Evolutionary conservation across 139 green algal genomes (phyloP).

Genomic region (Spirogloea muscicola): DNA sequence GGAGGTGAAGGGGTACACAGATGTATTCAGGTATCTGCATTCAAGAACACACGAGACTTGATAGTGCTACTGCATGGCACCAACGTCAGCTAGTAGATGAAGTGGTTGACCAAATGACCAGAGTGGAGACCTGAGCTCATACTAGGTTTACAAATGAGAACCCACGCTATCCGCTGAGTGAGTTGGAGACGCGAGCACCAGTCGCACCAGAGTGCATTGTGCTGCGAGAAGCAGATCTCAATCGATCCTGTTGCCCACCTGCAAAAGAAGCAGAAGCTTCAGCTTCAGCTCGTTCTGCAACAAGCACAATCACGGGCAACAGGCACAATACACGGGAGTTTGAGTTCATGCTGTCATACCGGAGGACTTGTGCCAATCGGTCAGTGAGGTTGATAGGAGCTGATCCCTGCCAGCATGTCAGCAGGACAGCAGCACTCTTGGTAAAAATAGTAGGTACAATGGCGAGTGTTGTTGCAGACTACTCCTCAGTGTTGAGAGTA

Average conservation of each 20-base stretch:
- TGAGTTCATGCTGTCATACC: slow-evolving; percentile 1
- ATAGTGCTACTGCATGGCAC: no score
- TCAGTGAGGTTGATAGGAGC: slow-evolving; percentile 39
- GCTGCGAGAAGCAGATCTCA: slow-evolving; percentile 36
- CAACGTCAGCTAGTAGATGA: no score
- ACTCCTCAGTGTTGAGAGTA: no score
- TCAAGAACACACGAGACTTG: neutral
- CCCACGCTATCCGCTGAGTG: slow-evolving; percentile 24
- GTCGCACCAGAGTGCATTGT: slow-evolving; percentile 27
- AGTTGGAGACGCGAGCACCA: slow-evolving; percentile 17
- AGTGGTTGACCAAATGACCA: no score
- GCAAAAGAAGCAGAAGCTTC: neutral
- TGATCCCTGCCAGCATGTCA: slow-evolving; percentile 6
- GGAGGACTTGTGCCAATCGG: slow-evolving; percentile 21
- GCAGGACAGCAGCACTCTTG: neutral
- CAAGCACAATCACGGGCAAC: neutral
- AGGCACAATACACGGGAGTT: neutral
- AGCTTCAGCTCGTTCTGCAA: neutral
- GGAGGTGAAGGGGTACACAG: slow-evolving; percentile 36
- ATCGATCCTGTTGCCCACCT: slow-evolving; percentile 34
- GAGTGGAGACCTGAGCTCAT: no score
- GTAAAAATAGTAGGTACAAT: no score
- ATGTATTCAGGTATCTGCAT: slow-evolving; percentile 34
- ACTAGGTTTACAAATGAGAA: no score
- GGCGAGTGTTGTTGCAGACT: no score